Evolutionary conservation across 2,329 filamentous ascomycete genomes (phyloP).

Genomic region (Penicillium polonicum): DNA sequence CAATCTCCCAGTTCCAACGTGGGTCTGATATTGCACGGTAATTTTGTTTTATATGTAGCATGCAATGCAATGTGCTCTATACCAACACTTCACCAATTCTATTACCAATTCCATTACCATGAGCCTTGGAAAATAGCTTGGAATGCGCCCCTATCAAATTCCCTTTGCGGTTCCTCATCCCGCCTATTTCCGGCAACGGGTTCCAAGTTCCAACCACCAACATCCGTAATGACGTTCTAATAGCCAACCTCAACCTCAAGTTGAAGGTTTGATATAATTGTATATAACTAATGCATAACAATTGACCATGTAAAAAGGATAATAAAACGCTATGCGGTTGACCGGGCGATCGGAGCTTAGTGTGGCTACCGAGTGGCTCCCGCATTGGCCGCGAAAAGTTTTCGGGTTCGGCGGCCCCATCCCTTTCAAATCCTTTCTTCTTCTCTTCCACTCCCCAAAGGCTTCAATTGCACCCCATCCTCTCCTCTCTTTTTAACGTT

Average conservation of each 20-base stretch:
- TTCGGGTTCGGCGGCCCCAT: constrained; percentile 31
- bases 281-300: background rate
- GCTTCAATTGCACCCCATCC: constrained; percentile 17
- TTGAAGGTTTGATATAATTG: background rate
- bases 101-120: too few species aligned
- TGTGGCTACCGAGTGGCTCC: constrained; percentile 16
- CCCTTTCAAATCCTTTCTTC: constrained; percentile 30
- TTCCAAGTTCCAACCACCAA: background rate
- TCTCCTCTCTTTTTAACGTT: constrained; percentile 17
- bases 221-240: background rate
- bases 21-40: background rate
- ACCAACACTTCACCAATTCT: background rate
- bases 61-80: background rate
- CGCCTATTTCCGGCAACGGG: background rate
- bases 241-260: background rate
- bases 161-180: background rate
- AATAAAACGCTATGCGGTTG: background rate
- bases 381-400: constrained; percentile 36
- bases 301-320: background rate
- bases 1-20: background rate
- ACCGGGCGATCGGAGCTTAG: constrained; percentile 8
- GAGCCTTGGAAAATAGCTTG: background rate
- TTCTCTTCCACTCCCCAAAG: constrained; percentile 14
- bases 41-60: background rate
- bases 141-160: background rate